Percentiles rank a stretch among this genome's conserved stretches.
phyloP scores from a whole-genome alignment of 1,284 basidiomycete genomes.

The Ustilago nuda region DNA sequence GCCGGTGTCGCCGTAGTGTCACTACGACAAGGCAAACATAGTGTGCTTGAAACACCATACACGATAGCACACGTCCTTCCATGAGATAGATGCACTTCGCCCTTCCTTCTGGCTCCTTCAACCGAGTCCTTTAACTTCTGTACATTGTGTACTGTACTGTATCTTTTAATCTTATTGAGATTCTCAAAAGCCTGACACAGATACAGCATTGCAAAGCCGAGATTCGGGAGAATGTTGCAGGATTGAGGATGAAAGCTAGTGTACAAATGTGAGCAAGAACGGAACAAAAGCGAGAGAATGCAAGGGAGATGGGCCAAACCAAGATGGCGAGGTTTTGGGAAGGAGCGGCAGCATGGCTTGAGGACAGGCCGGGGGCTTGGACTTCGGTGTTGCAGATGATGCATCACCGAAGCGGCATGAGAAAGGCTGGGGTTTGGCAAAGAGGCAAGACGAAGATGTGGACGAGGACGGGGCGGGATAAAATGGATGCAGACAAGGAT shows the following conservation, averaged over 20 bases:
- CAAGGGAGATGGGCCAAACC: neutral
- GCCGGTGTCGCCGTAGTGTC: neutral
- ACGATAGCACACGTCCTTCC: neutral
- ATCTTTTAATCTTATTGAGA: conserved; percentile 18
- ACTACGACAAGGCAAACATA: neutral
- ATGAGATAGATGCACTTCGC: neutral
- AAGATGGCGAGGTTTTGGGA: neutral
- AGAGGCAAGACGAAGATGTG: no score
- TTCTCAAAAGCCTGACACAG: neutral
- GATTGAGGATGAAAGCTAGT: conserved; percentile 21
- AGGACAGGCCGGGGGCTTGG: neutral
- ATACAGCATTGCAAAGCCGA: neutral
- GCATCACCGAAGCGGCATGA: no score
- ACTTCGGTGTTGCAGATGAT: neutral
- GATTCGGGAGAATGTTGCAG: conserved; percentile 3
- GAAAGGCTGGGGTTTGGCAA: no score
- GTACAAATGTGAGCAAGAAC: conserved; percentile 35
- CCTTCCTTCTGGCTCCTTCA: neutral
- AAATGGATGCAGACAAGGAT: neutral
- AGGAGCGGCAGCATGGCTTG: neutral
- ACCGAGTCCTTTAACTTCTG: conserved; percentile 2
- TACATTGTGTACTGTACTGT: conserved; percentile 37
- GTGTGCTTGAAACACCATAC: neutral
- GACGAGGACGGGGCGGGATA: neutral
- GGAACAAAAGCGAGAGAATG: conserved; percentile 1